Evolutionary conservation across 306 rosid species (phyloP).

Genomic region (Astragalus glycyphyllos): DNA sequence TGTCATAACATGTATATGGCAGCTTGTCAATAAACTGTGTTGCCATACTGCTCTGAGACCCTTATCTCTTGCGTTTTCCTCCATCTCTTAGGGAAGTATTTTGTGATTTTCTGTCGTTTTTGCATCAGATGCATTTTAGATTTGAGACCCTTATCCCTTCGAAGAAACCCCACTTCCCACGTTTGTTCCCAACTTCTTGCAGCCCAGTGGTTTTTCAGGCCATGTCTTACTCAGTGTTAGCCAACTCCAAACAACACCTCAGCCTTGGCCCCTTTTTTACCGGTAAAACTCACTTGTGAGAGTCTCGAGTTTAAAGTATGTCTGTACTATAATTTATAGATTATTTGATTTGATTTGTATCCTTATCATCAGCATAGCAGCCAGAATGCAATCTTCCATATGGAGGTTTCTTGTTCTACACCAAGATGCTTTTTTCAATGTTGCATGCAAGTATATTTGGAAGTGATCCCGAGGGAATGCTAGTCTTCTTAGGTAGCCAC

Average conservation of each 20-base stretch:
- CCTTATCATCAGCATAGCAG: neutral
- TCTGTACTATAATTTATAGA: neutral
- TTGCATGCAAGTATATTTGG: neutral
- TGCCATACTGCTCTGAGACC: too few relatives aligned
- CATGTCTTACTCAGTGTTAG: neutral
- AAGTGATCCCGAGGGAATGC: neutral
- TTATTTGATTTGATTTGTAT: neutral
- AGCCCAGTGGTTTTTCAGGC: neutral
- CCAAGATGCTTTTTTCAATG: neutral
- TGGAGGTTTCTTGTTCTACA: neutral
- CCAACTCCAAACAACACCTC: neutral
- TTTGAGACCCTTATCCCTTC: neutral
- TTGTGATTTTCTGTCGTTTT: neutral
- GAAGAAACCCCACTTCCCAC: neutral
- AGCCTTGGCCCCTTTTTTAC: neutral
- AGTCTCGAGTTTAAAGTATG: neutral
- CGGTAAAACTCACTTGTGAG: neutral
- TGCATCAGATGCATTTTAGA: neutral
- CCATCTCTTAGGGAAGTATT: constrained; percentile 3
- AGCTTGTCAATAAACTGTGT: too few relatives aligned
- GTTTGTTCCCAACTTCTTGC: neutral
- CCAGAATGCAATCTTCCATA: neutral
- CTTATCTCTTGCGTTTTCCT: too few relatives aligned
- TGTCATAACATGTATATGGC: too few relatives aligned
- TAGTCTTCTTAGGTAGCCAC: neutral